Evolutionary conservation across 192 early-diverging fungal species (phyloP).

Genomic region (Entomortierella lignicola): DNA sequence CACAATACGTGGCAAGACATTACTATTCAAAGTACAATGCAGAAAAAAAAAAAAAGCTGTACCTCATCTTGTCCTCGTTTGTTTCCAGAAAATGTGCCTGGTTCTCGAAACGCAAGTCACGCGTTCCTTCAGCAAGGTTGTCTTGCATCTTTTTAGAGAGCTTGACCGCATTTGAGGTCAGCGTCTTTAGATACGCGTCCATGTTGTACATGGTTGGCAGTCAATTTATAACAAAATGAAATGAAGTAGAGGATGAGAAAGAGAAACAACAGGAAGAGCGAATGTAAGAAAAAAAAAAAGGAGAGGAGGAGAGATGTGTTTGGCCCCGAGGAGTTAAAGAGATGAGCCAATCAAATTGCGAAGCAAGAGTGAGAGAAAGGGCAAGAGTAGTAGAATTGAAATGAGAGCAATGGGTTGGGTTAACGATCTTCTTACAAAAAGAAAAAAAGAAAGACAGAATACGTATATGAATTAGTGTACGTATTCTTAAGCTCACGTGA

Average conservation of each 20-base stretch:
- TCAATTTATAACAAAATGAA: background rate
- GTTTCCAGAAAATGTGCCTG: conserved; percentile 89
- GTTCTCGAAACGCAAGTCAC: conserved; percentile 83
- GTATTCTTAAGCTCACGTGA: no score
- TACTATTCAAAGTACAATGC: background rate
- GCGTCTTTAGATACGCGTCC: conserved; percentile 61
- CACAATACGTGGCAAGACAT: conserved; percentile 6
- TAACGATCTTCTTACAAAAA: background rate
- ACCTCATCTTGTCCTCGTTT: conserved; percentile 83
- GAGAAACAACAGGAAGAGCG: background rate
- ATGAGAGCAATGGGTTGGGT: background rate
- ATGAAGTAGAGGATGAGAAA: background rate
- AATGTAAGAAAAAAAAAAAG: background rate
- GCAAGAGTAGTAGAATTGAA: background rate
- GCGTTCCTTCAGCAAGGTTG: conserved; percentile 90
- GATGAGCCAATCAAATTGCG: background rate
- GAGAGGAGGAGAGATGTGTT: background rate
- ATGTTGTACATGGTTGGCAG: conserved; percentile 39
- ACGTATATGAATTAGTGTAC: background rate
- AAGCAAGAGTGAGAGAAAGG: background rate
- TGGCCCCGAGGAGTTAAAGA: background rate
- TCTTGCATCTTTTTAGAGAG: conserved; percentile 82
- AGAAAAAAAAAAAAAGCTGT: background rate
- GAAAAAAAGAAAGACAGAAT: background rate
- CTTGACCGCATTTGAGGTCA: conserved; percentile 84